Conservation (phyloP, 192 early-diverging fungal species). For the Backusella westeae region DNA sequence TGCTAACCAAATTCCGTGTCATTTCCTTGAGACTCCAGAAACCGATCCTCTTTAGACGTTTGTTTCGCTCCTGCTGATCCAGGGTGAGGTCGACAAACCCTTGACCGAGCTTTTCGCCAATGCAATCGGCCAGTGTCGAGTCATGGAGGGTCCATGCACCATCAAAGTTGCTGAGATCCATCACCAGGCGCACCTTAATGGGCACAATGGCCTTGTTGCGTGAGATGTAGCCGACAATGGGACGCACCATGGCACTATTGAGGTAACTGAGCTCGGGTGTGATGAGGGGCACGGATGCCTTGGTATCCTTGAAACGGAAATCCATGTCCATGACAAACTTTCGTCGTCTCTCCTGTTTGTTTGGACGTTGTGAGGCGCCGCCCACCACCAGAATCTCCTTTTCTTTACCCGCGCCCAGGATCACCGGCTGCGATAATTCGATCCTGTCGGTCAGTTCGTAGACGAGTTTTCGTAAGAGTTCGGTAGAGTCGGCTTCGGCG, state of each 20-base stretch:
- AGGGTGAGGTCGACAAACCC: constrained; percentile 75
- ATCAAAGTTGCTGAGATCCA: constrained; percentile 81
- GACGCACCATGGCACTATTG: constrained; percentile 83
- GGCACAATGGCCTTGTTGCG: constrained; percentile 83
- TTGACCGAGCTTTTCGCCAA: constrained; percentile 81
- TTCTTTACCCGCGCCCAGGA: constrained; percentile 44
- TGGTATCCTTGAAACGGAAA: constrained; percentile 87
- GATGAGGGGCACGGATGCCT: constrained; percentile 81
- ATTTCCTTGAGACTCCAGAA: constrained; percentile 84
- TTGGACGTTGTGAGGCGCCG: constrained; percentile 22
- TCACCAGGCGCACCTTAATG: constrained; percentile 75
- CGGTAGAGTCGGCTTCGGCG: constrained; percentile 35
- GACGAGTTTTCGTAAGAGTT: constrained; percentile 60
- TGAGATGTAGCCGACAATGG: constrained; percentile 94
- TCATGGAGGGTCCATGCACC: constrained; percentile 92
- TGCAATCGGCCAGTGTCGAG: constrained; percentile 68
- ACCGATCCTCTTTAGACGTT: constrained; percentile 83
- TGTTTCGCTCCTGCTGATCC: constrained; percentile 79
- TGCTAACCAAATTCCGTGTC: constrained; percentile 63
- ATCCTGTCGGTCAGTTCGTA: constrained; percentile 72
- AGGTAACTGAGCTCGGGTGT: constrained; percentile 73
- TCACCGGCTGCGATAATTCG: constrained; percentile 51
- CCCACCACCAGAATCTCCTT: constrained; percentile 48
- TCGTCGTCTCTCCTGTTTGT: constrained; percentile 1
- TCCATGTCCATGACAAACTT: constrained; percentile 71